Conservation (phyloP, 345 rosid genomes). For the Gossypium herbaceum region DNA sequence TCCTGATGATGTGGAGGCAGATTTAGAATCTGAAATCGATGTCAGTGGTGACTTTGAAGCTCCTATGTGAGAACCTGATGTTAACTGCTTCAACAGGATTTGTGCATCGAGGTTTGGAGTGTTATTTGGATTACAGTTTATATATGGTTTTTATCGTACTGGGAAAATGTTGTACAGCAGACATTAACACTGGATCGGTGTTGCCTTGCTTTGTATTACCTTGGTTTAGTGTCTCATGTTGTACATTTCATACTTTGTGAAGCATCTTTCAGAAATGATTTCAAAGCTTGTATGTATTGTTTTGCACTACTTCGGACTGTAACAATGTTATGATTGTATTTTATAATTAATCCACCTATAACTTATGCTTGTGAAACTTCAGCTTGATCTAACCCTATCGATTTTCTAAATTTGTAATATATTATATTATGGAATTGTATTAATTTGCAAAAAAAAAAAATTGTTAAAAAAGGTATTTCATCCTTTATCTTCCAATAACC, state of each 20-base stretch:
- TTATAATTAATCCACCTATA: neutral
- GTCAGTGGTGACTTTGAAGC: constrained; percentile 37
- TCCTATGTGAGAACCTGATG: constrained; percentile 2
- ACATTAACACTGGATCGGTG: neutral
- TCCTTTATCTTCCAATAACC: too few species aligned
- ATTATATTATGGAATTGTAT: too few species aligned
- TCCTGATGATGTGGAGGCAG: constrained; percentile 41
- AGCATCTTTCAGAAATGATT: neutral
- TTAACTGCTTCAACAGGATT: neutral
- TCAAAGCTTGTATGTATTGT: neutral
- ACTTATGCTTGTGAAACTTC: too few species aligned
- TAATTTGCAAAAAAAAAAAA: too few species aligned
- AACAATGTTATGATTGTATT: neutral
- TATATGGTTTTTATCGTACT: neutral
- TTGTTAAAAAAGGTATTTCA: too few species aligned
- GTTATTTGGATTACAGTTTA: neutral
- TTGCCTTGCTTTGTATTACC: neutral
- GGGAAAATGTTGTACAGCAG: constrained; percentile 11
- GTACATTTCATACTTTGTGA: neutral
- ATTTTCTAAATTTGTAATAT: too few species aligned
- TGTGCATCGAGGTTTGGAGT: neutral
- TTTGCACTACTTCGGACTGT: neutral
- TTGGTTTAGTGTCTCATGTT: neutral
- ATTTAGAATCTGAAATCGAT: constrained; percentile 52
- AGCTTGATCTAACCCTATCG: too few species aligned